phyloP scores from a whole-genome alignment of 1,139 yeast species.

The Meyerozyma sp. region DNA sequence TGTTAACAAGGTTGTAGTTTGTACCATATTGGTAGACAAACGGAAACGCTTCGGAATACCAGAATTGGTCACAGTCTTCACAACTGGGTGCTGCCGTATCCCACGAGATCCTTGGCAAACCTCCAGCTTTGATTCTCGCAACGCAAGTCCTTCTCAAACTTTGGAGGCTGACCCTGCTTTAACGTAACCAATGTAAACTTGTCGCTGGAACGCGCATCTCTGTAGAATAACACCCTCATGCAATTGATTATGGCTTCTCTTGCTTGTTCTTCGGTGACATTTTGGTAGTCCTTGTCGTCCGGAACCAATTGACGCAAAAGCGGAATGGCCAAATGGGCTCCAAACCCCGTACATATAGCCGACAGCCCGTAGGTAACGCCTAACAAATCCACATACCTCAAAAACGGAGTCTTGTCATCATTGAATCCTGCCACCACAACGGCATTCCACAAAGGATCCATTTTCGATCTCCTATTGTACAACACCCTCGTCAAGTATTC shows the following conservation, averaged over 20 bases:
- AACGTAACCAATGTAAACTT: conserved; percentile 81
- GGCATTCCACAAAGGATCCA: conserved; percentile 97
- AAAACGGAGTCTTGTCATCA: conserved; percentile 59
- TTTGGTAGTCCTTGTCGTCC: conserved; percentile 65
- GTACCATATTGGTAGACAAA: too few species aligned
- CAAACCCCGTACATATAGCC: conserved; percentile 93
- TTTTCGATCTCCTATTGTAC: conserved; percentile 83
- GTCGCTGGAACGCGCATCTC: conserved; percentile 94
- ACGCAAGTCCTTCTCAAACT: conserved; percentile 58
- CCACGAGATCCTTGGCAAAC: conserved; percentile 82
- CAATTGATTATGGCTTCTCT: conserved; percentile 69
- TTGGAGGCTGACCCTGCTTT: conserved; percentile 47
- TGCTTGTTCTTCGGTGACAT: conserved; percentile 71
- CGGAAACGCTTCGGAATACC: too few species aligned
- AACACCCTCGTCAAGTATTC: conserved; percentile 80
- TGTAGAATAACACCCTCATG: conserved; percentile 91
- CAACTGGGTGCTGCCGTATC: conserved; percentile 69
- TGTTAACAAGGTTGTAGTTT: too few species aligned
- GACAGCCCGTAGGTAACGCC: conserved; percentile 92
- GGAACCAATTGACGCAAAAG: conserved; percentile 82
- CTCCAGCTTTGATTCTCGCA: conserved; percentile 84
- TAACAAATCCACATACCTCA: conserved; percentile 81
- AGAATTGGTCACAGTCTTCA: conserved; percentile 1
- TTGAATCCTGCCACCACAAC: conserved; percentile 85
- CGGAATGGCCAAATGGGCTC: conserved; percentile 91